Conservation (phyloP, 2,329 filamentous ascomycete species). For the Lomentospora prolificans region DNA sequence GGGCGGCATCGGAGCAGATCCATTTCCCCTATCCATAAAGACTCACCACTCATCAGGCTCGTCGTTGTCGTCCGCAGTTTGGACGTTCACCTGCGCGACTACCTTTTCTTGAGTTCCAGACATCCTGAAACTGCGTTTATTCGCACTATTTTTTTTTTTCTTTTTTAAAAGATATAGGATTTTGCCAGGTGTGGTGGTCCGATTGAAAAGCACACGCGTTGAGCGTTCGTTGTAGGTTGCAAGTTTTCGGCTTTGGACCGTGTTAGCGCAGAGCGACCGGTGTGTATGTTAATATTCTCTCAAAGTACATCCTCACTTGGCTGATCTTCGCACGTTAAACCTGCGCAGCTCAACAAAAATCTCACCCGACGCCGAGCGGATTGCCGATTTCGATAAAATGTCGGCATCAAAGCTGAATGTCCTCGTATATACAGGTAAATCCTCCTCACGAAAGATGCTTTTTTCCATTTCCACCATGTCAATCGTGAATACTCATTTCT, state of each 20-base stretch:
- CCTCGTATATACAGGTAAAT: slow-evolving; percentile 77
- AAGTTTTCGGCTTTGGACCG: background rate
- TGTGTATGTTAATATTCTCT: too few species aligned
- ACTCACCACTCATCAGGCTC: slow-evolving; percentile 91
- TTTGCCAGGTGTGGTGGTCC: background rate
- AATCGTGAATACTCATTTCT: slow-evolving; percentile 10
- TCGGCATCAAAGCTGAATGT: slow-evolving; percentile 70
- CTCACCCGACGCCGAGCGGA: slow-evolving; percentile 4
- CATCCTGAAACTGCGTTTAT: background rate
- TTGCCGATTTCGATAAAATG: slow-evolving; percentile 32
- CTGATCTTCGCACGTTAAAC: background rate
- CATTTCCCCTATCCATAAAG: background rate
- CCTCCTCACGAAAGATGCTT: background rate
- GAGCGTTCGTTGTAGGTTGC: background rate
- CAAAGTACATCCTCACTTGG: too few species aligned
- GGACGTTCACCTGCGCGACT: slow-evolving; percentile 27
- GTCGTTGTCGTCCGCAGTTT: slow-evolving; percentile 54
- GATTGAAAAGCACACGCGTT: background rate
- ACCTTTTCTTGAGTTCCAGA: slow-evolving; percentile 27
- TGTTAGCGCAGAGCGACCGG: background rate
- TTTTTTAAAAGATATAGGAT: background rate
- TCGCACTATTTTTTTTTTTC: background rate
- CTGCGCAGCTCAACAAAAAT: background rate
- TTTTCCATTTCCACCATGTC: background rate
- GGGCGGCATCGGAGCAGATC: too few species aligned